Evolutionary conservation across 768 basidiomycete species (phyloP), one percentile per base, ranked within the genome.

Genomic region (Pisolithus tinctorius): DNA sequence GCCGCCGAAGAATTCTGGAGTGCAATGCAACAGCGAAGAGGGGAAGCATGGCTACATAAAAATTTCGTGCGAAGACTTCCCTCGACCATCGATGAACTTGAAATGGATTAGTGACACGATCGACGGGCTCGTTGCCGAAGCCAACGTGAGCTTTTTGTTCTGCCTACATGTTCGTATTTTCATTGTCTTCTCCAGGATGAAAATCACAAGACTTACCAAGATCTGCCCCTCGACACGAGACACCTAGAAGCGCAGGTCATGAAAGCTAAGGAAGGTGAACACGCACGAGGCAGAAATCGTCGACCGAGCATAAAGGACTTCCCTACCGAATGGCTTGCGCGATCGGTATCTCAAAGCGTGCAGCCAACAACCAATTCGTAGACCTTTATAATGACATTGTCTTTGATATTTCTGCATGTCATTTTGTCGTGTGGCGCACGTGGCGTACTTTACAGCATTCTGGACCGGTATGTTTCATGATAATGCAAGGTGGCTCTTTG

Each of bases 51-150:
- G 94, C 4, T 94, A 80, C 69, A 74, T 99, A 68, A 93, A 93
- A 72, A 88, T 98, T 54, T 78, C 87, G 1, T 93, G 89, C 63
- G 94, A 97, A 60, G 81, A 87, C 67, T 95, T 92, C 68, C 82
- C 84, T 6, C 75, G 80, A 57, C 80, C 84, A 2, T 75, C 81
- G 26, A 86, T 89, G 88, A 99, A 99, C 68, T 73, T 95, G 60
- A 95, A 94, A 68, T 95, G 92, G 88, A 90, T 88, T 38, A 88
- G 86, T 57, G 94, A 98, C 63, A 77, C 82, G 14, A 67, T 99
- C 49, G 88, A 93, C 61, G 71, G 77, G 58, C 70, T 99, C 40
- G 65, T 97, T 55, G 69, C 67, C n/a, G 85, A 84, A 60, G 90
- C 93, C 9, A 92, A 93, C 66, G 95, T 96, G 63, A 59, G 91